phyloP scores from a whole-genome alignment of 768 basidiomycete genomes.

The Leccinum fibrillosum region DNA sequence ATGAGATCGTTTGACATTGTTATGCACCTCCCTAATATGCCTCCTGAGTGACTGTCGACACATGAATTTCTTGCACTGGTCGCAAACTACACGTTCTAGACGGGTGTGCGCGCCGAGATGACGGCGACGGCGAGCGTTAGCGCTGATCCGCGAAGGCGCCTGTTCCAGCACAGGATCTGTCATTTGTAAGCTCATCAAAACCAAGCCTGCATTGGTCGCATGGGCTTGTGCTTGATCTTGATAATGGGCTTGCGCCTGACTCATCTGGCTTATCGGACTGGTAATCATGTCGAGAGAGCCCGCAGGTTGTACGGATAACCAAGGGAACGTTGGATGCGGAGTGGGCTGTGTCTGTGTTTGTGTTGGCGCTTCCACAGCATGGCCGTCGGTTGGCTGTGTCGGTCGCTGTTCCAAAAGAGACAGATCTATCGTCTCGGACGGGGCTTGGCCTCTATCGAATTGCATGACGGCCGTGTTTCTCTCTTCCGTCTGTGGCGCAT shows the following conservation, averaged over 20 bases:
- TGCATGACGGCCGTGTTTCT: background rate
- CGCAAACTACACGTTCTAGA: background rate
- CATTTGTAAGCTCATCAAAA: background rate
- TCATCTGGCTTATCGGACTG: background rate
- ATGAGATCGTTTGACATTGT: constrained; percentile 14
- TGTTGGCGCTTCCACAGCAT: constrained; percentile 18
- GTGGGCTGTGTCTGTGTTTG: constrained; percentile 4
- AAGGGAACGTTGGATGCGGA: background rate
- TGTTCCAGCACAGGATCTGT: constrained; percentile 5
- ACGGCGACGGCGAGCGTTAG: background rate
- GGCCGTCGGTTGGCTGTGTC: constrained; percentile 5
- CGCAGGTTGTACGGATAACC: background rate
- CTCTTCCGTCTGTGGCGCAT: background rate
- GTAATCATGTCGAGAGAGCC: background rate
- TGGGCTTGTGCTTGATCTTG: background rate
- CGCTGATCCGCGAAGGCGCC: background rate
- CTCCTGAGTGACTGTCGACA: constrained; percentile 15
- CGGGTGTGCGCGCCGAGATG: background rate
- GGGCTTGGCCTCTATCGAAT: constrained; percentile 4
- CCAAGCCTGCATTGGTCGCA: background rate
- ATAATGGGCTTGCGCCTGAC: background rate
- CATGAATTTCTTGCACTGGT: constrained; percentile 14
- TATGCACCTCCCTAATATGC: constrained; percentile 21
- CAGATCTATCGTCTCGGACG: constrained; percentile 4
- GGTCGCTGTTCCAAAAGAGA: background rate